These are phyloP conservation scores for Carpinus fangiana DNA, from an alignment of 306 rosid species.

Conservation along the genomic window DNA sequence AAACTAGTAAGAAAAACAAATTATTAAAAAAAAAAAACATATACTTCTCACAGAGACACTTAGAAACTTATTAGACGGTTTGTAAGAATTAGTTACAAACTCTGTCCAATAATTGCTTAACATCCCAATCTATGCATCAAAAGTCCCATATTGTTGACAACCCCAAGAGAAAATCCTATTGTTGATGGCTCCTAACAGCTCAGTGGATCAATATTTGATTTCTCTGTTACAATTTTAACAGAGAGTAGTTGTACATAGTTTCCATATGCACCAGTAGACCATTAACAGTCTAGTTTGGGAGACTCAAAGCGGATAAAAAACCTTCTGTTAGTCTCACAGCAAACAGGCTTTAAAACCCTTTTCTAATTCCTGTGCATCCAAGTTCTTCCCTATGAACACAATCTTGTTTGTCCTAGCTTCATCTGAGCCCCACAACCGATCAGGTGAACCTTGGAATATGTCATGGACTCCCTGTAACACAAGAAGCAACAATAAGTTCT, in stretches of 20 bases:
- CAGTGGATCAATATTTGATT: background rate
- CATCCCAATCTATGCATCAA: too few relatives aligned
- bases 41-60: too few relatives aligned
- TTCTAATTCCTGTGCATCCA: constrained; percentile 76
- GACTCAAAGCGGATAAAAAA: background rate
- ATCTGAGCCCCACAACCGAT: constrained; percentile 80
- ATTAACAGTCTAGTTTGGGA: background rate
- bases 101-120: too few relatives aligned
- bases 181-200: background rate
- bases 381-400: constrained; percentile 86
- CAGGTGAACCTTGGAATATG: constrained; percentile 97
- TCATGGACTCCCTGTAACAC: constrained; percentile 90
- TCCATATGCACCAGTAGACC: background rate
- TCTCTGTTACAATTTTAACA: background rate
- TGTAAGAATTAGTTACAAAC: too few relatives aligned
- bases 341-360: constrained; percentile 81
- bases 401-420: constrained; percentile 87
- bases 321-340: constrained; percentile 36
- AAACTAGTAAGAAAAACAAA: too few relatives aligned
- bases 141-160: too few relatives aligned
- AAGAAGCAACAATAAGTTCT: constrained; percentile 5
- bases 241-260: background rate
- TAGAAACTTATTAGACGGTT: too few relatives aligned
- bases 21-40: too few relatives aligned
- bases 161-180: background rate